Conservation (phyloP, 371 early-diverging fungal genomes). For the Dichotomocladium elegans region DNA sequence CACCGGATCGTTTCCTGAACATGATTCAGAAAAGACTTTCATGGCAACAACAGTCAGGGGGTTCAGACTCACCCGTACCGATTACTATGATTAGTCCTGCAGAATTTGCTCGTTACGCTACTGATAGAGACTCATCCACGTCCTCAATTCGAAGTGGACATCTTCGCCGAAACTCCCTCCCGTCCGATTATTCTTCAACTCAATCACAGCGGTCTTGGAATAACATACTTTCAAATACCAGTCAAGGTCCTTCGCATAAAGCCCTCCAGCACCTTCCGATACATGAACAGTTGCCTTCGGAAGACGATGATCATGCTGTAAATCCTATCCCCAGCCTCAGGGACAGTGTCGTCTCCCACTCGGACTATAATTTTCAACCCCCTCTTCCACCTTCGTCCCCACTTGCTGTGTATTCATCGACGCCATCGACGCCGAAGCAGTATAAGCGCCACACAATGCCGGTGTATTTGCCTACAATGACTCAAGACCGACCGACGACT, state of each 20-base stretch:
- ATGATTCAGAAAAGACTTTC: constrained; percentile 36
- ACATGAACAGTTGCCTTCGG: constrained; percentile 20
- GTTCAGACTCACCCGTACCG: constrained; percentile 36
- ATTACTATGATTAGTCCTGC: constrained; percentile 37
- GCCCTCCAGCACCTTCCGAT: constrained; percentile 29
- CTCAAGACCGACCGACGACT: constrained; percentile 6
- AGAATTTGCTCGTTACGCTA: constrained; percentile 36
- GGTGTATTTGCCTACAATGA: background rate
- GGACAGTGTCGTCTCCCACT: background rate
- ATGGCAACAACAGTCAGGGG: constrained; percentile 26
- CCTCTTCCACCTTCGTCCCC: constrained; percentile 15
- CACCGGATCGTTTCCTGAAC: constrained; percentile 30
- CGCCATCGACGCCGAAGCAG: background rate
- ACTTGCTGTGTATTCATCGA: constrained; percentile 2
- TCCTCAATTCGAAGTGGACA: constrained; percentile 45
- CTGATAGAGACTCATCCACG: constrained; percentile 41
- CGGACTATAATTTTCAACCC: constrained; percentile 1
- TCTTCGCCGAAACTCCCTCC: constrained; percentile 37
- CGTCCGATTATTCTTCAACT: constrained; percentile 37
- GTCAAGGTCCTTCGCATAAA: background rate
- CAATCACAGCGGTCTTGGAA: constrained; percentile 26
- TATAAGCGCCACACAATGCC: constrained; percentile 6
- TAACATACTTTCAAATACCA: constrained; percentile 13
- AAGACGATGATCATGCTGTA: background rate
- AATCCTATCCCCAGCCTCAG: background rate